Percentiles rank a stretch among this genome's conserved stretches.
phyloP scores from a whole-genome alignment of 208 protist species.

The Leptomonas seymouri region DNA sequence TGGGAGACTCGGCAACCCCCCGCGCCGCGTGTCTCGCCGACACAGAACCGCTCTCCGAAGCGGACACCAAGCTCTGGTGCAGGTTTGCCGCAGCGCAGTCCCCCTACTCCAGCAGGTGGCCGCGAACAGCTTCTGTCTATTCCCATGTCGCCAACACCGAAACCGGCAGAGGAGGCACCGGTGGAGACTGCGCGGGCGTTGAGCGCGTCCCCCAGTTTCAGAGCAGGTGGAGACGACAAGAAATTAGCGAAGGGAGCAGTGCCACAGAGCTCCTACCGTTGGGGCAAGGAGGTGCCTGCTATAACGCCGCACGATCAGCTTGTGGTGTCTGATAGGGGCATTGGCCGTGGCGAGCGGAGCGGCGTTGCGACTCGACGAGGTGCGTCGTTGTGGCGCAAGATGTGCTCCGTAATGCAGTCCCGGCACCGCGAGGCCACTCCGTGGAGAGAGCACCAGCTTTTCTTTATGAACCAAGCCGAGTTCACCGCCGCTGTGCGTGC shows the following conservation, averaged over 20 bases:
- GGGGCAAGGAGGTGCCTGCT: not conserved
- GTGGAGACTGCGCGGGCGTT: slow-evolving; percentile 21
- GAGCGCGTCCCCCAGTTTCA: slow-evolving; percentile 25
- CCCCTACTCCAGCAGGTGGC: slow-evolving; percentile 24
- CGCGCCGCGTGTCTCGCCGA: not conserved
- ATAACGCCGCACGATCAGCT: slow-evolving; percentile 23
- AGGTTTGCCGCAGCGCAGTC: slow-evolving; percentile 14
- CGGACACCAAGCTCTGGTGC: not conserved
- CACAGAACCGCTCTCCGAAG: not conserved
- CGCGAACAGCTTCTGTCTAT: slow-evolving; percentile 24
- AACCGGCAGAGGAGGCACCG: slow-evolving; percentile 11
- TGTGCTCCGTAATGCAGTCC: slow-evolving; percentile 32
- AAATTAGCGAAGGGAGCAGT: not conserved
- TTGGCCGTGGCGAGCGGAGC: not conserved
- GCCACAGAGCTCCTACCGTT: not conserved
- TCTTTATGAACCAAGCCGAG: slow-evolving; percentile 44
- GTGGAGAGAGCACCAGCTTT: slow-evolving; percentile 46
- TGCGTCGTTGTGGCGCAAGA: slow-evolving; percentile 28
- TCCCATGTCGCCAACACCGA: slow-evolving; percentile 33
- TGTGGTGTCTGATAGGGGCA: not conserved
- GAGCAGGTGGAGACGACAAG: not conserved
- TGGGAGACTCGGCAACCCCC: not conserved
- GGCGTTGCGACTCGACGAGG: not conserved
- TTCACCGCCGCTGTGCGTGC: slow-evolving; percentile 33
- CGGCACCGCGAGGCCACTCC: slow-evolving; percentile 6